Base-by-base conservation (phyloP, 371 early-diverging fungal genomes). In the Mucor lusitanicus region DNA sequence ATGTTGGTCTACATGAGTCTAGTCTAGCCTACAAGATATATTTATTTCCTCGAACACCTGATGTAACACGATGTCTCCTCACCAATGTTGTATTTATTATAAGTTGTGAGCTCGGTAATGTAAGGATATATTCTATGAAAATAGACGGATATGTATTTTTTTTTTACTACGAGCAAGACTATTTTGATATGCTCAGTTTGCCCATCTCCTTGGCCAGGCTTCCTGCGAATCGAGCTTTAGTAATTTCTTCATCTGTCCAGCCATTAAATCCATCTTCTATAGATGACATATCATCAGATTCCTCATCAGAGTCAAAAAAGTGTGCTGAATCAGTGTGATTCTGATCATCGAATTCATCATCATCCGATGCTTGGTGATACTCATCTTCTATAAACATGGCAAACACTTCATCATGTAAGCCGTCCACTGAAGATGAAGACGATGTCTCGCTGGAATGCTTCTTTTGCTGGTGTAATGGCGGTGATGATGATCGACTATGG, bases 201-300 rank as follows among this genome's bases (percentile, higher is more conserved):
- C 53, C 63, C 35, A 63, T 33, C 39, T 63, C 63, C 7, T 39
- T 35, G 15, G 50, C 27, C 8, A 63, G 17, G 12, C 27, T 63
- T 35, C 63, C 53, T 21, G 53, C 21, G 23, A 63, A 63, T 15
- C 63, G 50, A 25, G 63, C 63, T 25, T 68, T 71, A 3, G 71
- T 35, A 28, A 83, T 80, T 23, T 83, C 83, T 39, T 83, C 78
- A 46, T 83, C 83, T 32, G 73, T 71, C 83, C 83, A 83, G 1
- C 83, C 81, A 23, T 30, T 61, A 46, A 83, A 80, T 0, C 50
- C 66, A 56, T 70, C 73, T 9, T 61, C 61, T 21, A 61, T 23
- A 4, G 63, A 53, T 6, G 57, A 65, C 32, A n/a, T 2, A 42
- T 64, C 63, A 30, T 69, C 61, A 1, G 66, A 67, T 13, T 67